Evolutionary conservation across 129 eudicot genomes (phyloP).

Genomic region (Deinandra increscens): DNA sequence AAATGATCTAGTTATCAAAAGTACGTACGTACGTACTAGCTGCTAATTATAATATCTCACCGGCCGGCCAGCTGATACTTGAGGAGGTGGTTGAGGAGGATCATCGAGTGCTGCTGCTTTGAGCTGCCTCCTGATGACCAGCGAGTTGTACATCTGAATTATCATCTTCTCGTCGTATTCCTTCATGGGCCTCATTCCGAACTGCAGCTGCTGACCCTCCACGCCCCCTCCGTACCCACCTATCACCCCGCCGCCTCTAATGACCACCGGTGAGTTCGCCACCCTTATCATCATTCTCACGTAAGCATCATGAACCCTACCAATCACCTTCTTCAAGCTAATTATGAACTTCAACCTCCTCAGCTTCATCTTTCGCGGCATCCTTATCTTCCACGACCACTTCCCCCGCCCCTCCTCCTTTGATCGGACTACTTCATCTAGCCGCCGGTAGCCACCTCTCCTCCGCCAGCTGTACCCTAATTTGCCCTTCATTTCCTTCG

Average conservation of each 20-base stretch:
- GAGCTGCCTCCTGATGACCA: too few relatives aligned
- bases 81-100: too few relatives aligned
- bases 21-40: too few relatives aligned
- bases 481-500: too few relatives aligned
- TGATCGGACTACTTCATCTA: slow-evolving; percentile 30
- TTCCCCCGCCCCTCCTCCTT: slow-evolving; percentile 34
- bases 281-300: slow-evolving; percentile 60
- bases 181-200: slow-evolving; percentile 50
- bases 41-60: too few relatives aligned
- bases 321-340: slow-evolving; percentile 58
- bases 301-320: slow-evolving; percentile 56
- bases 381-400: slow-evolving; percentile 55
- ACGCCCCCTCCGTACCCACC: slow-evolving; percentile 37
- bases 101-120: too few relatives aligned
- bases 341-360: slow-evolving; percentile 38
- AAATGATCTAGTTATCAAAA: too few relatives aligned
- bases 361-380: slow-evolving; percentile 53
- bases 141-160: slow-evolving; percentile 65
- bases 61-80: too few relatives aligned
- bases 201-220: slow-evolving; percentile 21
- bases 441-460: slow-evolving; percentile 55
- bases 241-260: slow-evolving; percentile 34
- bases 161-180: slow-evolving; percentile 82
- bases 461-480: too few relatives aligned
- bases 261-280: slow-evolving; percentile 34